Percentiles rank a stretch among this genome's conserved stretches.
Conservation (phyloP, 2,329 filamentous ascomycete genomes). For the Fusarium sp. region DNA sequence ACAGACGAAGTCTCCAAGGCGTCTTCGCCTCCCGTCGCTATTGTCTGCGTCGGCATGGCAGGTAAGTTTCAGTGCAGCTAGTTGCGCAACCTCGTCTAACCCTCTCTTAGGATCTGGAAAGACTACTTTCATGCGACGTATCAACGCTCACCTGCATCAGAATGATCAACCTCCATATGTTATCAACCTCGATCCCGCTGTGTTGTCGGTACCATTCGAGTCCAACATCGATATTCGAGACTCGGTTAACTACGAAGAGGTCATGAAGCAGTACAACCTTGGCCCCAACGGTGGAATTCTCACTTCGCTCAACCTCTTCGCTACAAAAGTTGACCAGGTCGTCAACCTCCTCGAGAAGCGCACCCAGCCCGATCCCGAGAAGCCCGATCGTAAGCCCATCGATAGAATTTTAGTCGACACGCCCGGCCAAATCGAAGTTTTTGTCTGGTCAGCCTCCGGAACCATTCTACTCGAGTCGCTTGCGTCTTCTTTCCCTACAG, state of each 20-base stretch:
- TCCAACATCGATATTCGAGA: slow-evolving; percentile 99
- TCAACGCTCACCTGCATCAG: slow-evolving; percentile 90
- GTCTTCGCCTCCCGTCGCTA: slow-evolving; percentile 70
- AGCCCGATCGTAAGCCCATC: slow-evolving; percentile 70
- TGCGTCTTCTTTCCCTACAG: slow-evolving; percentile 93
- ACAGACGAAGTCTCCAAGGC: slow-evolving; percentile 41
- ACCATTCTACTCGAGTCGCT: slow-evolving; percentile 93
- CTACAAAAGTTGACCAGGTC: slow-evolving; percentile 97
- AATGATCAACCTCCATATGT: slow-evolving; percentile 88
- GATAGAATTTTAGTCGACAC: slow-evolving; percentile 93
- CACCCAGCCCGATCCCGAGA: slow-evolving; percentile 69
- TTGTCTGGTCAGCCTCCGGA: slow-evolving; percentile 96
- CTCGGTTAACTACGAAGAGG: slow-evolving; percentile 98
- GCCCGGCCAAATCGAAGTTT: slow-evolving; percentile 97
- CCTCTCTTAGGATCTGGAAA: slow-evolving; percentile 80
- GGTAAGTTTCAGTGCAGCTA: slow-evolving; percentile 58
- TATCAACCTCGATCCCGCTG: slow-evolving; percentile 95
- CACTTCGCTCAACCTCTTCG: slow-evolving; percentile 94
- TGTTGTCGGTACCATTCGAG: slow-evolving; percentile 92
- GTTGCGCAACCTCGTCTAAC: neutral
- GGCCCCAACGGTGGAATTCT: slow-evolving; percentile 97
- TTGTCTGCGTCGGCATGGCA: slow-evolving; percentile 96
- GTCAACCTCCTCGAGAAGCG: slow-evolving; percentile 90
- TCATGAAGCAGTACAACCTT: slow-evolving; percentile 99
- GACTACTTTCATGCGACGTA: slow-evolving; percentile 99